Evolutionary conservation across 2,329 filamentous ascomycete species (phyloP).

Genomic region (Penicillium paneum): DNA sequence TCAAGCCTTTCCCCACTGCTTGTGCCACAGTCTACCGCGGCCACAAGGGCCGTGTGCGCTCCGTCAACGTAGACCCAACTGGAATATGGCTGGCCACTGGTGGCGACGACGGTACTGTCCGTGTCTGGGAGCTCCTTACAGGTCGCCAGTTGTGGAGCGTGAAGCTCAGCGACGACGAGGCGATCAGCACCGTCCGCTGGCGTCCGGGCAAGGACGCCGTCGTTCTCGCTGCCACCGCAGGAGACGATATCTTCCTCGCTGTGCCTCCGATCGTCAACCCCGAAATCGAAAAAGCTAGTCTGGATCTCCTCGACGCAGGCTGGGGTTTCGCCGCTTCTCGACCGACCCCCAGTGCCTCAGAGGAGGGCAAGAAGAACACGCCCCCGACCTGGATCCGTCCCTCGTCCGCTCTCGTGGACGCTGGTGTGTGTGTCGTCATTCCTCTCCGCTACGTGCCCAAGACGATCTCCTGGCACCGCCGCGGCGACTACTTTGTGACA

Average conservation of each 20-base stretch:
- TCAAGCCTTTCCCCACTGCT: slow-evolving; percentile 90
- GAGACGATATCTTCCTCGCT: slow-evolving; percentile 81
- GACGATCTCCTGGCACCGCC: slow-evolving; percentile 87
- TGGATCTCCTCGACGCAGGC: slow-evolving; percentile 77
- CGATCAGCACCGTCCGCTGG: slow-evolving; percentile 86
- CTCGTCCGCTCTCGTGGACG: slow-evolving; percentile 66
- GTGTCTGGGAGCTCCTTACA: slow-evolving; percentile 83
- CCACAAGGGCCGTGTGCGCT: slow-evolving; percentile 83
- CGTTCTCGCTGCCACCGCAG: slow-evolving; percentile 77
- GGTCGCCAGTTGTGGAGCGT: slow-evolving; percentile 85
- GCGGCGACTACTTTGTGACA: slow-evolving; percentile 90
- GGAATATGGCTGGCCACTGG: slow-evolving; percentile 86
- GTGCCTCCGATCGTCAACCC: slow-evolving; percentile 71
- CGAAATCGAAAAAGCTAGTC: slow-evolving; percentile 69
- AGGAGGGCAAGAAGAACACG: slow-evolving; percentile 63
- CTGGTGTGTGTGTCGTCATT: slow-evolving; percentile 72
- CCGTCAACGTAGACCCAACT: slow-evolving; percentile 77
- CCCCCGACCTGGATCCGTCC: slow-evolving; percentile 82
- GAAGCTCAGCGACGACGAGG: slow-evolving; percentile 70
- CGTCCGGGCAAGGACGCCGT: slow-evolving; percentile 76
- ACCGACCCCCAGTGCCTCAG: slow-evolving; percentile 50
- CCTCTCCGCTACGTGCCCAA: slow-evolving; percentile 80
- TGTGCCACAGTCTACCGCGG: slow-evolving; percentile 84
- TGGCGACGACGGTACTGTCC: slow-evolving; percentile 88
- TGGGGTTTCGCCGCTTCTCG: slow-evolving; percentile 81